These are phyloP conservation scores for Aegilops bicornis DNA, from an alignment of 176 grass and related monocot genomes.

Conservation along the genomic window DNA sequence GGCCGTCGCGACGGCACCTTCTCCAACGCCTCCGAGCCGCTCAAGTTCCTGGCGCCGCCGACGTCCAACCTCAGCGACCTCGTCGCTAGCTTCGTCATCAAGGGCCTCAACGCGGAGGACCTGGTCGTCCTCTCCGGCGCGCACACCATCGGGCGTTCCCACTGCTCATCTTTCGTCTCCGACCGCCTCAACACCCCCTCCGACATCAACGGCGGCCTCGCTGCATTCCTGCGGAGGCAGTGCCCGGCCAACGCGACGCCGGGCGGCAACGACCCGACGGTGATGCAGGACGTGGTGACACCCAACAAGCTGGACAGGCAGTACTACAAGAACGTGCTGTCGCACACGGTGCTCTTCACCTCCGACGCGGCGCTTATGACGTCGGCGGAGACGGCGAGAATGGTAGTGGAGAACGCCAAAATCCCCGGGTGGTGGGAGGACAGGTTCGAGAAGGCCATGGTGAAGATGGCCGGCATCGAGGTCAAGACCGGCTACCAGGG, in stretches of 20 bases:
- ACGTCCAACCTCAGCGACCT: too few relatives aligned
- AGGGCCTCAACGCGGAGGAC: neutral
- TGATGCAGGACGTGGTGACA: constrained; percentile 1
- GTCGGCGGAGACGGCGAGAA: neutral
- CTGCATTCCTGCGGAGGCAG: neutral
- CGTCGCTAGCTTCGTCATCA: neutral
- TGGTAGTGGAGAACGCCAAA: neutral
- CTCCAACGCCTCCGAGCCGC: too few relatives aligned
- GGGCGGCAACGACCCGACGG: neutral
- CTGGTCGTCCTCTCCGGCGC: constrained; percentile 1
- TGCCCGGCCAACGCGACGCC: neutral
- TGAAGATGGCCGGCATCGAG: neutral
- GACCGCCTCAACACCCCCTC: neutral
- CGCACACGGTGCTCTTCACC: constrained; percentile 2
- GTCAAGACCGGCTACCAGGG: too few relatives aligned
- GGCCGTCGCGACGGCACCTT: constrained; percentile 3
- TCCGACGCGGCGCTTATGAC: constrained; percentile 5
- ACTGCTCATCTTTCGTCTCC: constrained; percentile 35
- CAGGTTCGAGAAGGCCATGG: neutral
- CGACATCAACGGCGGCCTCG: neutral
- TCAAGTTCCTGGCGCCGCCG: too few relatives aligned
- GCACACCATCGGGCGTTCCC: constrained; percentile 3
- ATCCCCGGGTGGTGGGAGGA: neutral
- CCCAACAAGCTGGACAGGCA: constrained; percentile 2
- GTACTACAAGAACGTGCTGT: constrained; percentile 1